Percentiles rank a stretch among this genome's conserved stretches.
phyloP scores from a whole-genome alignment of 2,329 filamentous ascomycete species.

The Fusarium torreyae region DNA sequence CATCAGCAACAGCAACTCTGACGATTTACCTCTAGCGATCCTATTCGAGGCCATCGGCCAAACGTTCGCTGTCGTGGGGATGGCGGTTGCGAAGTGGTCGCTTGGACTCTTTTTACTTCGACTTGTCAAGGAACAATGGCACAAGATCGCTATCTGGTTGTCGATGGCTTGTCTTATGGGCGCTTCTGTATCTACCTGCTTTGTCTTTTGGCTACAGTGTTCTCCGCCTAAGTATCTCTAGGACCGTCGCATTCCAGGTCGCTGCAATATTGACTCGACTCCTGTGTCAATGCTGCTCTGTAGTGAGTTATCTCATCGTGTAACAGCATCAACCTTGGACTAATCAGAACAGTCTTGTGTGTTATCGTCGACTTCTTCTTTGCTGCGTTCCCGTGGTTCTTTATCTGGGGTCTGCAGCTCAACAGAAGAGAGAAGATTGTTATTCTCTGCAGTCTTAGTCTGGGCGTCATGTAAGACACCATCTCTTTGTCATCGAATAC shows the following conservation, averaged over 20 bases:
- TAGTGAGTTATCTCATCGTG: conserved; percentile 11
- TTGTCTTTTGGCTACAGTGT: conserved; percentile 41
- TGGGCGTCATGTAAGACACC: conserved; percentile 58
- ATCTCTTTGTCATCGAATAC: accelerated
- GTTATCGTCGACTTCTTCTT: conserved; percentile 58
- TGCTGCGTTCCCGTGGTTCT: conserved; percentile 60
- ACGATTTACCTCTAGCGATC: conserved; percentile 46
- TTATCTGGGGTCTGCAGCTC: conserved; percentile 63
- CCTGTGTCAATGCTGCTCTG: conserved; percentile 45
- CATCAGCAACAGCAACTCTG: conserved; percentile 38
- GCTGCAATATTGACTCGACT: conserved; percentile 38
- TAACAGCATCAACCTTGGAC: accelerated
- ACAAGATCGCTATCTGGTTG: conserved; percentile 56
- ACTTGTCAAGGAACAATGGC: conserved; percentile 54
- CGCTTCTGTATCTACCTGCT: conserved; percentile 34
- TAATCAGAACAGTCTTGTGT: conserved; percentile 34
- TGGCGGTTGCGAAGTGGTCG: conserved; percentile 57
- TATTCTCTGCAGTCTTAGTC: conserved; percentile 59
- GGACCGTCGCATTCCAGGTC: conserved; percentile 35
- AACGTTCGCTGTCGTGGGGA: conserved; percentile 57
- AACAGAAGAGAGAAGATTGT: conserved; percentile 61
- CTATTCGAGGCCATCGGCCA: conserved; percentile 54
- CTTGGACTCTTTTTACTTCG: conserved; percentile 58
- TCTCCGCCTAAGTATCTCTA: conserved; percentile 41
- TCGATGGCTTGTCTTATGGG: conserved; percentile 45